phyloP scores from a whole-genome alignment of 129 eudicot genomes.

The Centella asiatica region DNA sequence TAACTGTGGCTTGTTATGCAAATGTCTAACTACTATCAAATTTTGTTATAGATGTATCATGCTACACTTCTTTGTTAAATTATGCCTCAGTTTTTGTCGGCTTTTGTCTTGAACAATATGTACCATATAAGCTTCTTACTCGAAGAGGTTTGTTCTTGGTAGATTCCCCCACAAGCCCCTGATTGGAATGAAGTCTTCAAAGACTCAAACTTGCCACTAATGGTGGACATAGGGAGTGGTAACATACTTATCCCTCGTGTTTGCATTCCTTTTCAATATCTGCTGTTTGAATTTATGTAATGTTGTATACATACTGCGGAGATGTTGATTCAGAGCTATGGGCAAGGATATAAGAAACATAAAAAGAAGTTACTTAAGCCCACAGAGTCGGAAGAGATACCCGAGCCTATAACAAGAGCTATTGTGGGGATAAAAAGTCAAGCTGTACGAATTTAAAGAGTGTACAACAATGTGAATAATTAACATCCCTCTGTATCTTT shows the following conservation, averaged over 20 bases:
- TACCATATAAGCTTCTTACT: not conserved
- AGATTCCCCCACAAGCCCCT: slow-evolving; percentile 74
- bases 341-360: not conserved
- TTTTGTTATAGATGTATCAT: not conserved
- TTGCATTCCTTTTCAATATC: no score
- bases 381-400: no score
- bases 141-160: slow-evolving; percentile 5
- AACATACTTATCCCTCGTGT: slow-evolving; percentile 17
- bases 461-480: no score
- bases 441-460: no score
- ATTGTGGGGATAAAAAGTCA: no score
- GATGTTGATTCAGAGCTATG: not conserved
- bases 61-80: not conserved
- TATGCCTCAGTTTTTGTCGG: not conserved
- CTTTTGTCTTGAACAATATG: not conserved
- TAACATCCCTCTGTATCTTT: no score
- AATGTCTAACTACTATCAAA: not conserved
- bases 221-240: slow-evolving; percentile 96
- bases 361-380: no score
- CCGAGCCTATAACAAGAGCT: no score
- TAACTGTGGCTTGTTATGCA: not conserved
- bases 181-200: slow-evolving; percentile 69
- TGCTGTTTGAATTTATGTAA: no score
- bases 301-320: not conserved
- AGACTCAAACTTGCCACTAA: slow-evolving; percentile 74